Conservation (phyloP, 2,329 filamentous ascomycete species). For the Dactylonectria estremocensis region DNA sequence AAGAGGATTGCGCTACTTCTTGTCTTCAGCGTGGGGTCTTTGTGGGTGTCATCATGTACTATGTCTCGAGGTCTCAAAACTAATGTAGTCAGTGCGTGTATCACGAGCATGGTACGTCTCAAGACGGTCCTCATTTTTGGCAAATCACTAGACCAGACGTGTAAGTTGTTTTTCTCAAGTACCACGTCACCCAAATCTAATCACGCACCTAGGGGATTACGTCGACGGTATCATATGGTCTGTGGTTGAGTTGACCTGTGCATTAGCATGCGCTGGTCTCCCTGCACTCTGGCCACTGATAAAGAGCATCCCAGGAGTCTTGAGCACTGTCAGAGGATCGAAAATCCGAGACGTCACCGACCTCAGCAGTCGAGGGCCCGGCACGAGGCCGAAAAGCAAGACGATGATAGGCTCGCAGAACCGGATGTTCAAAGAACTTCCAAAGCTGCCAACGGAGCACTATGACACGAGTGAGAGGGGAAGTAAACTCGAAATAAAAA, state of each 20-base stretch:
- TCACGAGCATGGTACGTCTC: conserved; percentile 20
- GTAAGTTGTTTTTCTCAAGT: not conserved
- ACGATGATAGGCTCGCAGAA: not conserved
- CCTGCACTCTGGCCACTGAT: conserved; percentile 16
- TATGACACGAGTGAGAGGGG: not conserved
- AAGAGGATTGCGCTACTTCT: conserved; percentile 5
- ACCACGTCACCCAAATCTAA: not conserved
- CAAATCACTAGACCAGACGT: conserved; percentile 8
- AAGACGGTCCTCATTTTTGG: conserved; percentile 10
- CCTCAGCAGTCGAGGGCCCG: conserved; percentile 2
- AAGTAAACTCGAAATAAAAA: not conserved
- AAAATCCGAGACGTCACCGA: not conserved
- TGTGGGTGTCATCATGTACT: not conserved
- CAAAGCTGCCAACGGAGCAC: not conserved
- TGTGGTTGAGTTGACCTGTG: conserved; percentile 15
- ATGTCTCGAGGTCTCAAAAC: not conserved
- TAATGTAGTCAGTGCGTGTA: conserved; percentile 17
- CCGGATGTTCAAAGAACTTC: not conserved
- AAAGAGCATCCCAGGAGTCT: conserved; percentile 5
- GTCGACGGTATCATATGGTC: conserved; percentile 16
- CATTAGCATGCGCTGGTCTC: conserved; percentile 12
- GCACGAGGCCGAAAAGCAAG: not conserved
- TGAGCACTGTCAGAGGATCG: conserved; percentile 6
- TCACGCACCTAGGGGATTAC: conserved; percentile 7
- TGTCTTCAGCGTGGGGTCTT: not conserved